Conservation (phyloP, 2,329 filamentous ascomycete genomes). For the Aspergillus floridensis region DNA sequence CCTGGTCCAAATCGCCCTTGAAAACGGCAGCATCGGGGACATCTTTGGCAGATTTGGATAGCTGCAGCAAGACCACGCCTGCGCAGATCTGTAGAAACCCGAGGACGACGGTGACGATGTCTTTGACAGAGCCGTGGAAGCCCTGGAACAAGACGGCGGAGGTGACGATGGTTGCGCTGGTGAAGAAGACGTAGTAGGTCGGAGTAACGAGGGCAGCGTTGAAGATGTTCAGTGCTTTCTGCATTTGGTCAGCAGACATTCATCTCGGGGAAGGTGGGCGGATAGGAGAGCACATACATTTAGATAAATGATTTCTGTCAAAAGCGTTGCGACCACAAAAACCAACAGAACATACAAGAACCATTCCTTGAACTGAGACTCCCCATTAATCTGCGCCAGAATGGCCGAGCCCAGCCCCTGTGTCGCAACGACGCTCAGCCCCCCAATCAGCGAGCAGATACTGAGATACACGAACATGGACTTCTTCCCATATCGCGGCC, state of each 20-base stretch:
- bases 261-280: not conserved
- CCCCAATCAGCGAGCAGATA: conserved; percentile 92
- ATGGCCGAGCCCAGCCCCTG: conserved; percentile 91
- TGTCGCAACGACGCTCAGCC: conserved; percentile 89
- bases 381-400: conserved; percentile 77
- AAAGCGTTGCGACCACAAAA: conserved; percentile 82
- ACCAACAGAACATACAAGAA: conserved; percentile 89
- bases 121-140: conserved; percentile 78
- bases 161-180: conserved; percentile 89
- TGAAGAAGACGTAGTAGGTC: conserved; percentile 99
- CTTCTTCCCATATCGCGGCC: conserved; percentile 87
- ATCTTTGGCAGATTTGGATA: conserved; percentile 98
- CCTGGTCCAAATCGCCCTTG: conserved; percentile 87
- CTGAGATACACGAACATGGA: conserved; percentile 97
- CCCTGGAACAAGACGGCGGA: conserved; percentile 89
- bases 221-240: conserved; percentile 98
- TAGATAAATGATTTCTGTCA: conserved; percentile 92
- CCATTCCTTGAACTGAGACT: conserved; percentile 93
- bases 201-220: conserved; percentile 96
- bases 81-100: conserved; percentile 93
- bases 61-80: conserved; percentile 84
- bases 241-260: conserved; percentile 19
- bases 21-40: conserved; percentile 93
- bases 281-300: conserved; percentile 66
- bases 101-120: conserved; percentile 85